phyloP scores from a whole-genome alignment of 2,329 filamentous ascomycete genomes.

The Exutisphaerella laricina region DNA sequence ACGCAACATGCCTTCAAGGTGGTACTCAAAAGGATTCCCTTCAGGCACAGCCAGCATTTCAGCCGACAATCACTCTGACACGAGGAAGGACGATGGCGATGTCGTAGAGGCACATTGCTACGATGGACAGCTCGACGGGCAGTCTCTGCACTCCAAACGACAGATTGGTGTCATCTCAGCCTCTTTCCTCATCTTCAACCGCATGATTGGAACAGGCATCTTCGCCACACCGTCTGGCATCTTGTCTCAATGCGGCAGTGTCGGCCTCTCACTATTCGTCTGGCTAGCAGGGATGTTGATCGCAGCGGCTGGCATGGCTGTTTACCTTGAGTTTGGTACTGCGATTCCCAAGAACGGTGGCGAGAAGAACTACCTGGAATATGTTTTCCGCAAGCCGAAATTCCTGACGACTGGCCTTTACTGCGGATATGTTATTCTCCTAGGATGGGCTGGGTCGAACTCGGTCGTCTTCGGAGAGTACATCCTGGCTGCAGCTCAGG shows the following conservation, averaged over 20 bases:
- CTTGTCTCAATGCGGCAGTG: conserved; percentile 23
- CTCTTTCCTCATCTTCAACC: conserved; percentile 41
- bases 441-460: conserved; percentile 61
- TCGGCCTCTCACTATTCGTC: conserved; percentile 35
- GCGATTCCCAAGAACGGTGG: conserved; percentile 60
- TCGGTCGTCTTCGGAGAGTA: conserved; percentile 67
- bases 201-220: conserved; percentile 29
- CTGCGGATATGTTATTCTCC: conserved; percentile 55
- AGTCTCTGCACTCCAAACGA: conserved; percentile 15
- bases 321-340: conserved; percentile 62
- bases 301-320: conserved; percentile 56
- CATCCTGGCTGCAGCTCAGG: conserved; percentile 59
- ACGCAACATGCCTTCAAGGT: conserved; percentile 1
- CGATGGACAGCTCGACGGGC: conserved; percentile 7
- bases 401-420: conserved; percentile 59
- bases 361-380: conserved; percentile 48
- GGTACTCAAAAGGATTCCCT: conserved; percentile 3
- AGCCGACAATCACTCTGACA: not conserved
- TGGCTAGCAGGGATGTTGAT: conserved; percentile 41
- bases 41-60: conserved; percentile 5
- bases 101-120: not conserved
- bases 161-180: conserved; percentile 54
- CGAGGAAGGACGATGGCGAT: conserved; percentile 1
- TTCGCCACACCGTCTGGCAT: conserved; percentile 26
- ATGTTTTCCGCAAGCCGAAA: conserved; percentile 48